A percentile compares a stretch with the other conserved stretches of the same genome.
These are phyloP conservation scores for Vitis cinerea DNA, from an alignment of 164 flowering plant genomes.

Conservation along the genomic window DNA sequence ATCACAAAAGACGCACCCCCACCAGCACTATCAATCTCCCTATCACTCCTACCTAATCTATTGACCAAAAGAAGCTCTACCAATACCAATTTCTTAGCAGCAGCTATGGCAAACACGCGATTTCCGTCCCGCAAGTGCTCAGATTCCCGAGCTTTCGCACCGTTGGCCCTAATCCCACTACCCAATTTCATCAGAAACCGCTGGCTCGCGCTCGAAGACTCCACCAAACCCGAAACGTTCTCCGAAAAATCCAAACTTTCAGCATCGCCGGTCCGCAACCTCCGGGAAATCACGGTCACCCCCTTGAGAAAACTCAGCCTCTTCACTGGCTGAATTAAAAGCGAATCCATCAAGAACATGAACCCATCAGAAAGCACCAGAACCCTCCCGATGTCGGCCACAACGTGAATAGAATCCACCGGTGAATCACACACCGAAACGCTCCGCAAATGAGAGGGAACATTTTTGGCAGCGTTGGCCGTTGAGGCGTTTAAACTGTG, in stretches of 20 bases:
- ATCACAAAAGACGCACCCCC: slow-evolving; percentile 38
- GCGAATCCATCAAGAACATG: slow-evolving; percentile 46
- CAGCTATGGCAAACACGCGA: slow-evolving; percentile 45
- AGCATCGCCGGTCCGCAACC: slow-evolving; percentile 27
- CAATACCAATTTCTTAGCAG: slow-evolving; percentile 61
- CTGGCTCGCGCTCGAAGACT: slow-evolving; percentile 24
- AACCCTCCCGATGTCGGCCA: slow-evolving; percentile 40
- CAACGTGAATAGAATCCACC: slow-evolving; percentile 39
- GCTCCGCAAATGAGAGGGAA: slow-evolving; percentile 15
- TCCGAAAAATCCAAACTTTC: slow-evolving; percentile 23
- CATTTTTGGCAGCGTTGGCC: too few species aligned
- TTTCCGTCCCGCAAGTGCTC: slow-evolving; percentile 27
- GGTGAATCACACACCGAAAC: slow-evolving; percentile 31
- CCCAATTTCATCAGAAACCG: slow-evolving; percentile 53
- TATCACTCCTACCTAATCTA: slow-evolving; percentile 13
- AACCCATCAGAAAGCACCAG: slow-evolving; percentile 50
- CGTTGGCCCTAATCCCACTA: slow-evolving; percentile 46
- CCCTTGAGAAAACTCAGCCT: slow-evolving; percentile 49
- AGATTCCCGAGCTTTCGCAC: slow-evolving; percentile 29
- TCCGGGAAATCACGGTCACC: slow-evolving; percentile 38
- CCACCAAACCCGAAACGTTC: slow-evolving; percentile 8
- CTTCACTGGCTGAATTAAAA: slow-evolving; percentile 37
- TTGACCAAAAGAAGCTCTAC: slow-evolving; percentile 39
- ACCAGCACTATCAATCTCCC: slow-evolving; percentile 16
- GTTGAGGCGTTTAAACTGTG: too few species aligned